Percentiles rank a stretch among this genome's conserved stretches.
Evolutionary conservation across 352 stramenopile genomes (phyloP).

Genomic region (Phytophthora pseudosyringae): DNA sequence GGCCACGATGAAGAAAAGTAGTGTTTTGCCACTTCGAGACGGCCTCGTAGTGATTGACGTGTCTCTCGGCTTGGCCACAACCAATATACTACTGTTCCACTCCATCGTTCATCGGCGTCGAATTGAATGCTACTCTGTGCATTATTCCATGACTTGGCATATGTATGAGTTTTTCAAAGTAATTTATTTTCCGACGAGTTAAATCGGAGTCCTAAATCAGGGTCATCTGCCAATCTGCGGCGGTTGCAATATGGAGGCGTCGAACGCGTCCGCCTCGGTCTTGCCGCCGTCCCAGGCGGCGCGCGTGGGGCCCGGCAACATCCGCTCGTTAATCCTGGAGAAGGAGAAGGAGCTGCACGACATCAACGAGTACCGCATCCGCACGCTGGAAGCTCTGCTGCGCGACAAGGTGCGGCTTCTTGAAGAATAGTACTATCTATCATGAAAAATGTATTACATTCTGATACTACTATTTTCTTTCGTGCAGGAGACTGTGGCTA

Average conservation of each 20-base stretch:
- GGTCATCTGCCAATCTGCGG: background rate
- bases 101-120: too few species aligned
- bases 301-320: constrained; percentile 63
- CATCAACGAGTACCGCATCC: constrained; percentile 93
- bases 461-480: constrained; percentile 3
- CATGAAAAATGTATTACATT: too few species aligned
- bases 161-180: too few species aligned
- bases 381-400: constrained; percentile 75
- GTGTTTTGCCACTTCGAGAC: too few species aligned
- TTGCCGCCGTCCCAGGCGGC: constrained; percentile 24
- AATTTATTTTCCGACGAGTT: too few species aligned
- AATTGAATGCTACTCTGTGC: too few species aligned
- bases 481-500: constrained; percentile 46
- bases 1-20: too few species aligned
- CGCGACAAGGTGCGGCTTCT: constrained; percentile 65
- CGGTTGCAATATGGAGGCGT: constrained; percentile 10
- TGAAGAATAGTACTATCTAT: constrained; percentile 2
- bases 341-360: constrained; percentile 94
- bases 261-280: background rate
- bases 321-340: constrained; percentile 88
- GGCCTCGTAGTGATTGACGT: too few species aligned
- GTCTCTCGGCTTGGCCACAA: too few species aligned
- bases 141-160: too few species aligned
- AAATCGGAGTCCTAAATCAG: background rate
- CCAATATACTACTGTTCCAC: too few species aligned